Evolutionary conservation across 1,284 basidiomycete species (phyloP), one percentile per base, ranked within the genome.

Genomic region (Puccinia triticina): DNA sequence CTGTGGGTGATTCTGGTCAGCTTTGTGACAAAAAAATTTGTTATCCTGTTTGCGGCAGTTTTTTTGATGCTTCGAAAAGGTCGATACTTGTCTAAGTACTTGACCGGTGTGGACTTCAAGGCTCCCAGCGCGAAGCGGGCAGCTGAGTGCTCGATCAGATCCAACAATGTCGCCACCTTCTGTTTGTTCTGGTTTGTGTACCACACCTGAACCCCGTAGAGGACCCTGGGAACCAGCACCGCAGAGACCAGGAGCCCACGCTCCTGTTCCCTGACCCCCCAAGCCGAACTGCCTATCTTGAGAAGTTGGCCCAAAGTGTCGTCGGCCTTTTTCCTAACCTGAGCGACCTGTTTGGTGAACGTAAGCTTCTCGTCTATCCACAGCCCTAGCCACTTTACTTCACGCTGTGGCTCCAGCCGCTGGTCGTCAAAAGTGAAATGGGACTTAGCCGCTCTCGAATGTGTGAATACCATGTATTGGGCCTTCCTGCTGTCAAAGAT

Each of bases 401-500:
- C n/a, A n/a, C n/a, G n/a, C n/a, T n/a, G n/a, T n/a, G n/a, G n/a
- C n/a, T n/a, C n/a, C n/a, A n/a, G n/a, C n/a, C n/a, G n/a, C n/a
- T n/a, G n/a, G n/a, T n/a, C n/a, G n/a, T n/a, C n/a, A n/a, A n/a
- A n/a, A n/a, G n/a, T n/a, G n/a, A n/a, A n/a, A n/a, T n/a, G n/a
- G 26, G 32, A 37, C 72, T 57, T 53, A 40, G 46, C 50, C 8
- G 4, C 1, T 37, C 23, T 32, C 1, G 53, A 53, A 26, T 48
- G 64, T 1, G 77, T 32, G 61, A 69, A 69, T 21, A 50, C 16
- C 46, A 78, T 55, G 43, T 29, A 66, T 40, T 78, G 77, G 7
- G 77, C 76, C 46, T 77, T 77, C 0, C 34, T 16, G 21, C 64
- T 48, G 12, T 77, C 76, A 77, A 77, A 77, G 61, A 77, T 67